phyloP scores from a whole-genome alignment of 192 early-diverging fungal species.

The Jimgerdemannia flammicorona region DNA sequence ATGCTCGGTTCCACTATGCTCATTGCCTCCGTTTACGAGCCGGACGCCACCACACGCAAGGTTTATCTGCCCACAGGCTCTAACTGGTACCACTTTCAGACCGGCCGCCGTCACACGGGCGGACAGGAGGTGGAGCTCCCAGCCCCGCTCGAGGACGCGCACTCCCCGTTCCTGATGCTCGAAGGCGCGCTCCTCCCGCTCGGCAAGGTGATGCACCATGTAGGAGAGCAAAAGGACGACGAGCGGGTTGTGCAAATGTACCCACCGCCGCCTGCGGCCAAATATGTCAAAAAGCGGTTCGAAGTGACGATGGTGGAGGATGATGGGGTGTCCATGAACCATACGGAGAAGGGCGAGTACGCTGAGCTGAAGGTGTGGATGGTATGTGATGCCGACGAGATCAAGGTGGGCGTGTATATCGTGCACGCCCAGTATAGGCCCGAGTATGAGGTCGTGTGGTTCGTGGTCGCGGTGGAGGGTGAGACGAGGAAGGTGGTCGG shows the following conservation, averaged over 20 bases:
- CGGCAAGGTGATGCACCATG: slow-evolving; percentile 17
- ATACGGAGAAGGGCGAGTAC: slow-evolving; percentile 18
- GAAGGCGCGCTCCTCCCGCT: slow-evolving; percentile 31
- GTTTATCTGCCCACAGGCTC: no score
- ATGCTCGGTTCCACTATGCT: slow-evolving; percentile 40
- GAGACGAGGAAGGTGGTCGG: no score
- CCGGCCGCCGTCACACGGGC: slow-evolving; percentile 5
- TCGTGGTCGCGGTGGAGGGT: not conserved
- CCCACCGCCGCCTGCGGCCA: slow-evolving; percentile 19
- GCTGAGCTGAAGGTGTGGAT: slow-evolving; percentile 27
- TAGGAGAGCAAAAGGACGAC: slow-evolving; percentile 33
- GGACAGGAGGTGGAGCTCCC: slow-evolving; percentile 25
- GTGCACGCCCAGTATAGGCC: slow-evolving; percentile 24
- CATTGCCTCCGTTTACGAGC: slow-evolving; percentile 46
- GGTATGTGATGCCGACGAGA: slow-evolving; percentile 5
- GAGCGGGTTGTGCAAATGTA: slow-evolving; percentile 39
- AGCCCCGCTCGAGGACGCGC: slow-evolving; percentile 31
- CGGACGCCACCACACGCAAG: slow-evolving; percentile 16
- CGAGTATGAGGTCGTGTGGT: slow-evolving; percentile 30
- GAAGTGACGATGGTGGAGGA: slow-evolving; percentile 31
- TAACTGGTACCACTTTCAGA: no score
- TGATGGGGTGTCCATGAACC: slow-evolving; percentile 39
- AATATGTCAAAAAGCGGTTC: not conserved
- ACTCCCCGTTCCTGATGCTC: slow-evolving; percentile 36
- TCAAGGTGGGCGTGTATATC: slow-evolving; percentile 23